Evolutionary conservation across 345 rosid genomes (phyloP).

Genomic region (Aquilaria yunnanensis): DNA sequence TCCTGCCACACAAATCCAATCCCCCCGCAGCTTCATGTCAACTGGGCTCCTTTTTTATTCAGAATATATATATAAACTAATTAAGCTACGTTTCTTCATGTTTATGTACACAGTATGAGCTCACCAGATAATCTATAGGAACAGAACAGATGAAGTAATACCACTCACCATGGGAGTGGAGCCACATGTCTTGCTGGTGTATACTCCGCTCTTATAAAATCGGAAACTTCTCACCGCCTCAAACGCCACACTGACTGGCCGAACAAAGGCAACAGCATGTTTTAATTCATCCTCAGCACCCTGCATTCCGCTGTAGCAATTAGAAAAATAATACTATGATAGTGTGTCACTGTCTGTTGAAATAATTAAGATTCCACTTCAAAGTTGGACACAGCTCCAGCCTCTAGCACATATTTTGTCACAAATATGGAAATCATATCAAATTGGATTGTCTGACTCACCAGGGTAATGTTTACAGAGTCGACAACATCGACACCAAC

Average conservation of each 20-base stretch:
- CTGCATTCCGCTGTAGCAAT: conserved; percentile 20
- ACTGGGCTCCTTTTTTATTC: not conserved
- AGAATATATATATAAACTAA: too few species aligned
- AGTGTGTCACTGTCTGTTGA: too few species aligned
- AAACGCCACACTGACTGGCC: conserved; percentile 87
- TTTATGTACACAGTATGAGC: too few species aligned
- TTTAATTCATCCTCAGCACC: conserved; percentile 81
- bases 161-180: conserved; percentile 54
- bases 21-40: not conserved
- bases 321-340: too few species aligned
- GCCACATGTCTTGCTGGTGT: conserved; percentile 56
- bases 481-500: conserved; percentile 58
- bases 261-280: conserved; percentile 70
- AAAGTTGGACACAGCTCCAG: too few species aligned
- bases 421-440: too few species aligned
- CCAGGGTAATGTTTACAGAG: conserved; percentile 88
- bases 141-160: too few species aligned
- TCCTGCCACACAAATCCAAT: conserved; percentile 38
- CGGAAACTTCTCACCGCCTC: conserved; percentile 56
- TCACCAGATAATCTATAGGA: too few species aligned
- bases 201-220: conserved; percentile 69
- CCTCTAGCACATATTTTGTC: too few species aligned
- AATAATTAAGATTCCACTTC: too few species aligned
- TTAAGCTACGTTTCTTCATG: too few species aligned
- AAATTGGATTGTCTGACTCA: conserved; percentile 18